Evolutionary conservation across 2,329 filamentous ascomycete species (phyloP).

Genomic region (Pyrenophora teres): DNA sequence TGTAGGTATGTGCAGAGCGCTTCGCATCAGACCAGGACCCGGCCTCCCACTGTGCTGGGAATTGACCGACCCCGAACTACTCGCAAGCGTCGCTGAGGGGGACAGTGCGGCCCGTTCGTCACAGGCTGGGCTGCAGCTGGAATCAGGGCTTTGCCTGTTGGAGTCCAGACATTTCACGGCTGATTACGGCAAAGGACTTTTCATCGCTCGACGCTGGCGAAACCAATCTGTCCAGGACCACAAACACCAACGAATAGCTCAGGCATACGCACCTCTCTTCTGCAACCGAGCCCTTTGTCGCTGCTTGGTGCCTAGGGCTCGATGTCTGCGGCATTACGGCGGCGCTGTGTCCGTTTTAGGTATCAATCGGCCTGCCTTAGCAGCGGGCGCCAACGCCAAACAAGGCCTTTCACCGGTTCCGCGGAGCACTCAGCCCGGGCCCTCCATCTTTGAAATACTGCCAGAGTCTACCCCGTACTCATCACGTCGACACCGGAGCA

Average conservation of each 20-base stretch:
- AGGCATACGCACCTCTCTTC: slow-evolving; percentile 13
- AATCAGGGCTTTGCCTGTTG: slow-evolving; percentile 1
- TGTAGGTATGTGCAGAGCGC: slow-evolving; percentile 18
- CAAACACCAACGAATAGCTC: slow-evolving; percentile 7
- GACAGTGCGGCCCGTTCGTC: slow-evolving; percentile 28
- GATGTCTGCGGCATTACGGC: slow-evolving; percentile 16
- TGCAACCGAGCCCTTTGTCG: slow-evolving; percentile 15
- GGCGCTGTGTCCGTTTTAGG: slow-evolving; percentile 11
- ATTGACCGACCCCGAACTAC: slow-evolving; percentile 29
- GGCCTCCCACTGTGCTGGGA: slow-evolving; percentile 34
- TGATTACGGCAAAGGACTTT: slow-evolving; percentile 12
- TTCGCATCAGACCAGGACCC: slow-evolving; percentile 23
- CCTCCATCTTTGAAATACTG: slow-evolving; percentile 1
- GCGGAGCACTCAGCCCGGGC: slow-evolving; percentile 8
- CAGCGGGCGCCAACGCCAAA: slow-evolving; percentile 17
- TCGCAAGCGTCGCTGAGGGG: slow-evolving; percentile 33
- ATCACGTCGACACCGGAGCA: neutral
- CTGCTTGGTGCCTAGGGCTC: slow-evolving; percentile 16
- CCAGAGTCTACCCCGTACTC: neutral
- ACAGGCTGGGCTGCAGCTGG: slow-evolving; percentile 5
- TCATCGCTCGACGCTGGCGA: neutral
- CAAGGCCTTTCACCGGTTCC: slow-evolving; percentile 10
- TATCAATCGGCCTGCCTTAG: slow-evolving; percentile 10
- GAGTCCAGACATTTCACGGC: slow-evolving; percentile 1
- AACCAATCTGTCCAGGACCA: neutral